A percentile compares a stretch with the other conserved stretches of the same genome.
Conservation (phyloP, 1,139 yeast genomes). For the Saccharomyces uvarum region DNA sequence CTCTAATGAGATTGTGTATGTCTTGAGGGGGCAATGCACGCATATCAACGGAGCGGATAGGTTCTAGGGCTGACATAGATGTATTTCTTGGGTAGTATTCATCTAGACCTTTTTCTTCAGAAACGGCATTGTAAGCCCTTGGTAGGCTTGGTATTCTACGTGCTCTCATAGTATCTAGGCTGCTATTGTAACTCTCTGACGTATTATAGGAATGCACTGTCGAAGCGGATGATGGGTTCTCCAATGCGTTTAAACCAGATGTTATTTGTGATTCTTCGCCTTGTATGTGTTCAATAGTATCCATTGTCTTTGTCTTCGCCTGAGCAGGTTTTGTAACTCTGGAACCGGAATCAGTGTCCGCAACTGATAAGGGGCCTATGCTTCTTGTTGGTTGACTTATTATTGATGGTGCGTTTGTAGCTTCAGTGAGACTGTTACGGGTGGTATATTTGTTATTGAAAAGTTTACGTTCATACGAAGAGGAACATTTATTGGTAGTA, state of each 20-base stretch:
- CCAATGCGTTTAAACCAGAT: background rate
- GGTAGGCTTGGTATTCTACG: background rate
- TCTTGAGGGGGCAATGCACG: slow-evolving; percentile 45
- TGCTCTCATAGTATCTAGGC: background rate
- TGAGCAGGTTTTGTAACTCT: background rate
- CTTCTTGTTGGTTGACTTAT: background rate
- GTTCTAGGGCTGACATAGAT: background rate
- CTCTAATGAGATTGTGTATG: slow-evolving; percentile 50
- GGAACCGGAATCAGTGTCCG: background rate
- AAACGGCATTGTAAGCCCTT: background rate
- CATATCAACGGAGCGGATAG: slow-evolving; percentile 22
- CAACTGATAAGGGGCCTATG: background rate
- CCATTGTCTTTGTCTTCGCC: background rate
- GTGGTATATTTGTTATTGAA: background rate
- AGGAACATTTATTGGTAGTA: slow-evolving; percentile 3
- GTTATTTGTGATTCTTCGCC: background rate
- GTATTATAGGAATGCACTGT: background rate
- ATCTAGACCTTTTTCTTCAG: background rate
- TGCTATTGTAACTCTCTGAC: background rate
- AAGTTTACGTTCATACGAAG: background rate
- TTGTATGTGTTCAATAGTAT: background rate
- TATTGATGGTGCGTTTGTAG: background rate
- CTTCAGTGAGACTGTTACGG: background rate
- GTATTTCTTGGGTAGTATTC: background rate
- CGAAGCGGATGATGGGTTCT: background rate